Conservation (phyloP, 2,329 filamentous ascomycete genomes). For the Teratosphaeria nubilosa region DNA sequence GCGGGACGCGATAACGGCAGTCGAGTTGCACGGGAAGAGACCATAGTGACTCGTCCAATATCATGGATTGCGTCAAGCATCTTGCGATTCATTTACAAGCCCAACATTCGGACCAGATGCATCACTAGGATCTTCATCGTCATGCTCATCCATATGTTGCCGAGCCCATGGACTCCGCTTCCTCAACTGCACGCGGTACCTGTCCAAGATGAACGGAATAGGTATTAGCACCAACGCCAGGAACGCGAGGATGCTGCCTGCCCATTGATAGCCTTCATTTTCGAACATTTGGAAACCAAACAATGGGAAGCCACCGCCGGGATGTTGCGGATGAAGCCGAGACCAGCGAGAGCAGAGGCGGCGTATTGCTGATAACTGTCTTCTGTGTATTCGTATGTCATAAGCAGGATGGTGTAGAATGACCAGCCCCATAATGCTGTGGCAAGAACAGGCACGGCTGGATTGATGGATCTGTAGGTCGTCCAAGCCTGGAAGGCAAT, state of each 20-base stretch:
- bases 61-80: not conserved
- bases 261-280: conserved; percentile 24
- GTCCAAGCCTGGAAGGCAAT: conserved; percentile 22
- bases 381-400: conserved; percentile 40
- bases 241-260: conserved; percentile 28
- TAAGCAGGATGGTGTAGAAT: conserved; percentile 40
- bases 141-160: not conserved
- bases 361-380: conserved; percentile 38
- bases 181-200: conserved; percentile 1
- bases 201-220: conserved; percentile 17
- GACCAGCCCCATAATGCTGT: conserved; percentile 40
- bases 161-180: not conserved
- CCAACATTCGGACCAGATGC: not conserved
- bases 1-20: not conserved
- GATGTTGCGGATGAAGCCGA: conserved; percentile 13
- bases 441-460: conserved; percentile 37
- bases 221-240: conserved; percentile 24
- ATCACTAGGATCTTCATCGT: not conserved
- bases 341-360: conserved; percentile 32
- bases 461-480: conserved; percentile 13
- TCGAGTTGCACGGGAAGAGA: not conserved
- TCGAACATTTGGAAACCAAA: conserved; percentile 29
- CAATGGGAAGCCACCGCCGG: conserved; percentile 28
- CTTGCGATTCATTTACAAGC: not conserved
- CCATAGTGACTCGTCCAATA: not conserved